Base-by-base conservation (phyloP, 2,329 filamentous ascomycete genomes). In the Neofusicoccum sp. region DNA sequence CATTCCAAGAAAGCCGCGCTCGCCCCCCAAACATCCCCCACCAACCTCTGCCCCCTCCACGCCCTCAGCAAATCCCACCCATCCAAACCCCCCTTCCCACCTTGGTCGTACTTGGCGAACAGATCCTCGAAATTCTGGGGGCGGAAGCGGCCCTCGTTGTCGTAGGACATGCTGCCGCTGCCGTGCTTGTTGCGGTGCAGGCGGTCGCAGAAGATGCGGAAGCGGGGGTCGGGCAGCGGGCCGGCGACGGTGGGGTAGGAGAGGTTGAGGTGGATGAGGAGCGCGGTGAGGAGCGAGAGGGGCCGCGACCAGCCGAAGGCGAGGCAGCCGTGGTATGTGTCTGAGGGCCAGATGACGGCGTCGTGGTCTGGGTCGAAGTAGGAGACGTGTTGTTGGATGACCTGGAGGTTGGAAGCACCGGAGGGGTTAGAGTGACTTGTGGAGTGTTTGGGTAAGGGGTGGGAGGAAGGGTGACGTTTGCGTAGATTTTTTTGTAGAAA, bases 361-460 rank as follows among this genome's bases (percentile, higher is more conserved):
- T 84, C 82, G 30, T 69, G 65, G 66, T 84, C 81, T 8, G 70
- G 65, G 67, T 84, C 82, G 64, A 80, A 85, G 73, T 81, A 84
- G 24, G 73, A 71, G 65, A 76, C 76, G 67, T 84, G 82, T 65
- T 84, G 82, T 66, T 83, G 80, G 3, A 84, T 74, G 11, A 83
- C 77, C 51, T 54, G 68, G 67, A 58, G 28, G 14, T 3, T 20
- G 48, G 30, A 6, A 48, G 44, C 31, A 14, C n/a, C 12, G 16
- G 44, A 9, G 44, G 43, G 6, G 11, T 38, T 28, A 5, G 26
- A 14, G 26, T 14, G 56, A 4, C 9, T 11, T n/a, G 20, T 34
- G 36, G 11, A 11, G 12, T 28, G 33, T 14, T 36, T 34, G 16
- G 34, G 24, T 47, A 1, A 43, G 31, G 24, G 47, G 26, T 6